Base-by-base conservation (phyloP, 192 early-diverging fungal species). In the Coemansia sp. region DNA sequence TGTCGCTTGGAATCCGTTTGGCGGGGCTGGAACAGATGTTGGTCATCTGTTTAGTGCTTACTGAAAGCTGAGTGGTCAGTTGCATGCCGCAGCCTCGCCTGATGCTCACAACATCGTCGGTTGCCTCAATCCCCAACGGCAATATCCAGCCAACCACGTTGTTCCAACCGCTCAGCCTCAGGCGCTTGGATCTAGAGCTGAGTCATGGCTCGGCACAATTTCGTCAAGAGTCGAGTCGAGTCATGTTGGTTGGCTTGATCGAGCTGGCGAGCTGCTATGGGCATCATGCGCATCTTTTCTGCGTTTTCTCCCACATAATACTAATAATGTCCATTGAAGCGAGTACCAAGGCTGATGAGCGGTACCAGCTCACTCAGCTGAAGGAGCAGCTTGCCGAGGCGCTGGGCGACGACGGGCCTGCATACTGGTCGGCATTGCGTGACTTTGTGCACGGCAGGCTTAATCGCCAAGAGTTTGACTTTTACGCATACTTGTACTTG, bases 401-500 rank as follows among this genome's bases (percentile, higher is more conserved):
- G 12, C 79, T 91, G 2, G 88, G 89, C 53, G 89, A 91, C 57
- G 87, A 89, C 59, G 89, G 89, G 17, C 89, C 88, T 1, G 76
- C 84, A 6, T 91, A 91, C 65, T 91, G 90, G 90, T 73, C 87
- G 35, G 87, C 88, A 3, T 72, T 91, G 54, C 82, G 86, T 22
- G 87, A 91, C 41, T 91, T 91, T 75, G 86, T 91, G 27, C 86
- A 85, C 41, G 90, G 90, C 74, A 88, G 85, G 63, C 81, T 91
- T 27, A 89, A 89, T 61, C 85, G 88, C 11, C 88, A 88, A 59
- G 90, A 91, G 67, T 91, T 91, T 43, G 90, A 91, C 75, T 89
- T 89, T 77, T 91, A 89, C 65, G 90, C 88, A 38, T 87, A 89
- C 72, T 69, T 89, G 26, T 89, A 91, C 57, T 48, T 84, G 27